Base-by-base conservation (phyloP, 805 yeast genomes). In the Yarrowia osloensis region DNA sequence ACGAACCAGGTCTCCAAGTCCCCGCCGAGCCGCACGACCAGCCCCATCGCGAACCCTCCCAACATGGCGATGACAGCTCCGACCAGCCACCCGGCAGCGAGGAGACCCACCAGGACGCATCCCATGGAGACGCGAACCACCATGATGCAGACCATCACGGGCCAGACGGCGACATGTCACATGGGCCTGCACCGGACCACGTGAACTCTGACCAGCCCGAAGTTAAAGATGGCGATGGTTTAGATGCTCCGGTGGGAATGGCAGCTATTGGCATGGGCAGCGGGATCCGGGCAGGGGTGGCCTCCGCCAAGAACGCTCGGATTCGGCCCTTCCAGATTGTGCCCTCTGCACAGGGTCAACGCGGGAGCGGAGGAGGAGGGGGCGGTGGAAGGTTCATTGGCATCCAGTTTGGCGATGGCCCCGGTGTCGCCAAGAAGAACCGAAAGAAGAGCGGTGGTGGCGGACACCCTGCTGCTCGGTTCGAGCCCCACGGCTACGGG, bases 151-250 rank as follows among this genome's bases (percentile, higher is more conserved):
- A 3, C 17, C 54, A 29, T 12, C 57, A 50, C 40, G 44, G 15
- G 44, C 44, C 61, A 9, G 44, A 24, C 61, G 61, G 26, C 44
- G 33, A 22, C 61, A 17, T 37, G 31, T 50, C 61, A 54, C 61
- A 37, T 35, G 61, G 61, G 11, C 11, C 28, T 37, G 61, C 42
- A 35, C 42, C 61, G 5, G 28, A 21, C 28, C 57, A 50, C 40
- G 57, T 50, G 57, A 31, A 35, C 24, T 33, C 28, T 33, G 31
- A 54, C 61, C 42, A 54, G 61, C 61, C 61, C 61, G 61, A 54
- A 35, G 61, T 11, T 54, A 37, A 54, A 21, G 22, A 5, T 15
- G 24, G 17, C 31, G 44, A 35, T 24, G 61, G 44, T 35, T 17
- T 24, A 54, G 61, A 54, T 13, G 26, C 39, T 11, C 15, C 15